phyloP scores from a whole-genome alignment of 2,329 filamentous ascomycete genomes.

The Biscogniauxia sp. region DNA sequence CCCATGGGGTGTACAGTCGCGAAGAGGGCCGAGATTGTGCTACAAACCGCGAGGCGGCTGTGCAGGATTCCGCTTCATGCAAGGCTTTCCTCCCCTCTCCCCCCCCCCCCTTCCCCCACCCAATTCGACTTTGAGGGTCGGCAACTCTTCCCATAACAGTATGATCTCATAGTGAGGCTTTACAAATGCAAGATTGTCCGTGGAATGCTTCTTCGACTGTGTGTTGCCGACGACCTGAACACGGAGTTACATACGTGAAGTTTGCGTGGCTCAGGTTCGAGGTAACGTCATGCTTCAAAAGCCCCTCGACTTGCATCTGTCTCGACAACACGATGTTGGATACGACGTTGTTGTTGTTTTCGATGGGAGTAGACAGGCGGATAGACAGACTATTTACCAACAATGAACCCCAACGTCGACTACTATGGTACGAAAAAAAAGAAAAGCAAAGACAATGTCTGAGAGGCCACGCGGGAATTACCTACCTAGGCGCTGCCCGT shows the following conservation, averaged over 20 bases:
- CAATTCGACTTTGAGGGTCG: constrained; percentile 22
- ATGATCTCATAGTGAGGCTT: constrained; percentile 25
- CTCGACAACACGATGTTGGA: constrained; percentile 13
- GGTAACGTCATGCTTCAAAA: constrained; percentile 22
- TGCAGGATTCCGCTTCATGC: constrained; percentile 28
- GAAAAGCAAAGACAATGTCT: neutral
- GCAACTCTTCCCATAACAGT: constrained; percentile 27
- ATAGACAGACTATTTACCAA: neutral
- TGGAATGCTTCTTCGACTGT: constrained; percentile 16
- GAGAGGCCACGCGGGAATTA: neutral
- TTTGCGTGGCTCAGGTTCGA: constrained; percentile 18
- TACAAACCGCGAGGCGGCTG: constrained; percentile 30
- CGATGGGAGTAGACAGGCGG: neutral
- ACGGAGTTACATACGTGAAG: constrained; percentile 22
- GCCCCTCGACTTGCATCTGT: constrained; percentile 1
- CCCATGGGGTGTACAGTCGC: constrained; percentile 10
- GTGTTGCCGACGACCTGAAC: constrained; percentile 23
- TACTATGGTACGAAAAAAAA: constrained; percentile 8
- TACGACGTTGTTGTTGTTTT: constrained; percentile 6
- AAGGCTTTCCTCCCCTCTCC: constrained; percentile 21
- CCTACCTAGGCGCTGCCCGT: neutral
- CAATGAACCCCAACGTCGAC: neutral
- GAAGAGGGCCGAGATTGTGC: constrained; percentile 27
- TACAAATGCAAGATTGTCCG: constrained; percentile 21
- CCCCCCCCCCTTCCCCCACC: too few relatives aligned